Evolutionary conservation across 2,329 filamentous ascomycete genomes (phyloP).

Genomic region (Neonectria magnoliae): DNA sequence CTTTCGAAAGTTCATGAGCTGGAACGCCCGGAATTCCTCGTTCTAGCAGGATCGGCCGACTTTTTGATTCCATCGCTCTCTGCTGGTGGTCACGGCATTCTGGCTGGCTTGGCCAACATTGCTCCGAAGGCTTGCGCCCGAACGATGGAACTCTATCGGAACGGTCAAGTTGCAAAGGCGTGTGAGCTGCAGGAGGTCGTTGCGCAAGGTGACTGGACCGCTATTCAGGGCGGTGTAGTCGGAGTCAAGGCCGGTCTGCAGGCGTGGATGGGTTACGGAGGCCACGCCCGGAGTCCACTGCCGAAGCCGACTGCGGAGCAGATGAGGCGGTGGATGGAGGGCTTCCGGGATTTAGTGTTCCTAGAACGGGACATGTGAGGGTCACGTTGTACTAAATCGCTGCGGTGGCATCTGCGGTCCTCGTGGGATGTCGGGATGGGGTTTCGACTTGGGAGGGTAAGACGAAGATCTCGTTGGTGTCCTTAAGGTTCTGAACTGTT

Average conservation of each 20-base stretch:
- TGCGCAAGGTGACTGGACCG: conserved; percentile 76
- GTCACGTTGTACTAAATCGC: conserved; percentile 9
- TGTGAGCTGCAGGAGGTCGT: conserved; percentile 72
- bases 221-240: conserved; percentile 76
- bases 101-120: conserved; percentile 78
- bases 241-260: conserved; percentile 76
- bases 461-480: conserved; percentile 22
- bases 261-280: conserved; percentile 75
- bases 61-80: conserved; percentile 76
- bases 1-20: conserved; percentile 26
- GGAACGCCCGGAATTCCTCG: conserved; percentile 64
- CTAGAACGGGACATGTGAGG: conserved; percentile 60
- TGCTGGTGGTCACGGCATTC: conserved; percentile 75
- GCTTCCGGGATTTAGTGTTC: conserved; percentile 61
- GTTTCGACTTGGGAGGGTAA: conserved; percentile 14
- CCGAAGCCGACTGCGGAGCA: conserved; percentile 60
- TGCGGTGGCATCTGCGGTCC: conserved; percentile 21
- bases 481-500: background rate
- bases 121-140: conserved; percentile 72
- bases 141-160: conserved; percentile 68
- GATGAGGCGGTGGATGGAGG: conserved; percentile 62
- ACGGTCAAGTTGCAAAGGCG: conserved; percentile 68
- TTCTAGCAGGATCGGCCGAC: conserved; percentile 77
- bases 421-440: conserved; percentile 11
- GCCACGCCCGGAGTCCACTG: conserved; percentile 50